Base-by-base conservation (phyloP, 345 rosid genomes). In the Melaleuca alternifolia region DNA sequence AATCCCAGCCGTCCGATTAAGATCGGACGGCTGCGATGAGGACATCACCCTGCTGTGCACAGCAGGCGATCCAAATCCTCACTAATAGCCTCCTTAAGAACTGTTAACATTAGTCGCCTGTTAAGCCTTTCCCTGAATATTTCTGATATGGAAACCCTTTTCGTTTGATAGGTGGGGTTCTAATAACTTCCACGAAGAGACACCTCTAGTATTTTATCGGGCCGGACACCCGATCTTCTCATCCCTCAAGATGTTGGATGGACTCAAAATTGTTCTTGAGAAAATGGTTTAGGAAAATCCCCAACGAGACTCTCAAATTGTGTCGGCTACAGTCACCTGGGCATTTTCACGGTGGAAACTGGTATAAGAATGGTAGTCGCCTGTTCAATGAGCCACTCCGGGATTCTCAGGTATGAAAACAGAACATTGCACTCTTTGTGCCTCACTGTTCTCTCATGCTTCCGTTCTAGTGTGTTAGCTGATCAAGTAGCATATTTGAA, bases 281-380 rank as follows among this genome's bases (percentile, higher is more conserved):
- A 93, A 90, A 89, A 94, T 95, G 98, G 91, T 93, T 44, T 88
- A 93, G 87, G 85, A 89, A 92, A 85, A 83, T 95, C 82, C 96
- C 98, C 24, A 81, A 84, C 11, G 93, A 91, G 87, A 93, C 94
- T 5, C 92, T 96, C 83, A 96, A 95, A 88, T 93, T 95, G 87
- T 96, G 99, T 99, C 94, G 98, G 50, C 90, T 96, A 91, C 99
- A 97, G 87, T 97, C 99, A 16, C 99, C 98, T 0, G 90, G 99
- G 88, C 99, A 97, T 89, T 97, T 97, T 85, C 89, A 90, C 41
- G 99, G 97, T 12, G 98, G 99, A 51, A 96, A 96, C 21, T 97
- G 99, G 99, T 95, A 97, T 91, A 96, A 92, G 86, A 97, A 97
- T 52, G 99, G 99, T 23, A 96, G 97, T 85, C 96, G 99, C 92